phyloP scores from a whole-genome alignment of 2,329 filamentous ascomycete genomes.

The Trichoderma hamatum region DNA sequence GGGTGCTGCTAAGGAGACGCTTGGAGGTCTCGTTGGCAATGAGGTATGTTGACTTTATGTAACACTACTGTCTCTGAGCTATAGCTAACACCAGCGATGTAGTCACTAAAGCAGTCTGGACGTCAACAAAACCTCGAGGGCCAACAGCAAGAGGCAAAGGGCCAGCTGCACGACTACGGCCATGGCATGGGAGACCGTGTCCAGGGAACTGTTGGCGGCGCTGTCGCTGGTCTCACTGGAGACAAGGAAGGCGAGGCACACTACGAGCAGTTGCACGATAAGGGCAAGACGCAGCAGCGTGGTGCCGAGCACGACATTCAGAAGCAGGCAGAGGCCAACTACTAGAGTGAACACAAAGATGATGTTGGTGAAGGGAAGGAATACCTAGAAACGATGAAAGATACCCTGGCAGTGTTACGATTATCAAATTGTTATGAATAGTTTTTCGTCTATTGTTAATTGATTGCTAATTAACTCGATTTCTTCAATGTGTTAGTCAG shows the following conservation, averaged over 20 bases:
- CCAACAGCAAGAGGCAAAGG: conserved; percentile 78
- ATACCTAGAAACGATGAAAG: neutral
- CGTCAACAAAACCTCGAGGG: conserved; percentile 78
- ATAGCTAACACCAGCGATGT: conserved; percentile 15
- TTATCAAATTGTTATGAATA: conserved; percentile 9
- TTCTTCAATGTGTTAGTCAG: neutral
- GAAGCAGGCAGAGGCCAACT: conserved; percentile 64
- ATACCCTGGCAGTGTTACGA: conserved; percentile 24
- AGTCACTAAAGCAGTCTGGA: conserved; percentile 73
- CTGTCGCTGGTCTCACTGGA: conserved; percentile 72
- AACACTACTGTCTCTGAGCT: neutral
- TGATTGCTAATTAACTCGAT: neutral
- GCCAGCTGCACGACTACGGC: conserved; percentile 72
- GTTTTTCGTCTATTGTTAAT: neutral
- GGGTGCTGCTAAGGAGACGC: conserved; percentile 80
- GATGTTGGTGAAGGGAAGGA: neutral
- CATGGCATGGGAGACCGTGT: conserved; percentile 70
- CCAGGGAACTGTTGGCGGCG: conserved; percentile 70
- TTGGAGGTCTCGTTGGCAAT: conserved; percentile 75
- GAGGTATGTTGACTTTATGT: conserved; percentile 52
- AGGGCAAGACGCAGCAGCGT: conserved; percentile 81
- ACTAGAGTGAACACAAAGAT: conserved; percentile 11
- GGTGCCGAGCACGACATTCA: conserved; percentile 80
- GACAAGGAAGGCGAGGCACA: conserved; percentile 66
- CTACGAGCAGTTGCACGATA: conserved; percentile 72